phyloP scores from a whole-genome alignment of 1,139 yeast species.

The Nakaseomyces sp. region DNA sequence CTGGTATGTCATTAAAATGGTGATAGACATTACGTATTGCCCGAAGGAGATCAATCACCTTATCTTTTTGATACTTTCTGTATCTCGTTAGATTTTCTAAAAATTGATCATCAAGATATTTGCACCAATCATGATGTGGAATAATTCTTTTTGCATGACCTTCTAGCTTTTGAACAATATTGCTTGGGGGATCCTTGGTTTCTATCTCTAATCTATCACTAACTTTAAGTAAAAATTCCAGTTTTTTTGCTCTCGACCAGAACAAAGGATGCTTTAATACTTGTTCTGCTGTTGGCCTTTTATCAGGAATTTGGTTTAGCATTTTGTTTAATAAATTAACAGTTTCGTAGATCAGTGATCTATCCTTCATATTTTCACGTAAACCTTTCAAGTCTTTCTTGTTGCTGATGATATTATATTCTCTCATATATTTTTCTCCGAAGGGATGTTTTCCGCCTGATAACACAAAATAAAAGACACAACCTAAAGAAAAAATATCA shows the following conservation, averaged over 20 bases:
- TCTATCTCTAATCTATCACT: constrained; percentile 90
- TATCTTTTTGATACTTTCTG: constrained; percentile 73
- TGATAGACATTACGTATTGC: constrained; percentile 89
- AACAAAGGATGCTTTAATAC: constrained; percentile 81
- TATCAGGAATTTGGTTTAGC: constrained; percentile 58
- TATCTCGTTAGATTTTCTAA: constrained; percentile 81
- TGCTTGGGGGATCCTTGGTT: constrained; percentile 78
- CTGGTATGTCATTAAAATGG: constrained; percentile 85
- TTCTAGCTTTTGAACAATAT: constrained; percentile 53
- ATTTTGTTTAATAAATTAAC: constrained; percentile 61
- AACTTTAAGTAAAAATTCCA: constrained; percentile 75
- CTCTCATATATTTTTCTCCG: constrained; percentile 81
- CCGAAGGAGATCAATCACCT: constrained; percentile 73
- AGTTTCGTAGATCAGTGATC: constrained; percentile 46
- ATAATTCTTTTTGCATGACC: constrained; percentile 44
- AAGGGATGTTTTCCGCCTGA: constrained; percentile 89
- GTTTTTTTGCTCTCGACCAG: constrained; percentile 68
- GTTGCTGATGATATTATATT: constrained; percentile 77
- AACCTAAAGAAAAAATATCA: constrained; percentile 89
- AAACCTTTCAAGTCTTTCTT: constrained; percentile 47
- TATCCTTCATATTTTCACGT: constrained; percentile 22
- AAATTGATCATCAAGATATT: constrained; percentile 58
- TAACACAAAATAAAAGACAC: constrained; percentile 81
- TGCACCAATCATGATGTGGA: constrained; percentile 67
- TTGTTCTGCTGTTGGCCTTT: constrained; percentile 62